Conservation (phyloP, 352 stramenopile species). For the Phytophthora fragariae region DNA sequence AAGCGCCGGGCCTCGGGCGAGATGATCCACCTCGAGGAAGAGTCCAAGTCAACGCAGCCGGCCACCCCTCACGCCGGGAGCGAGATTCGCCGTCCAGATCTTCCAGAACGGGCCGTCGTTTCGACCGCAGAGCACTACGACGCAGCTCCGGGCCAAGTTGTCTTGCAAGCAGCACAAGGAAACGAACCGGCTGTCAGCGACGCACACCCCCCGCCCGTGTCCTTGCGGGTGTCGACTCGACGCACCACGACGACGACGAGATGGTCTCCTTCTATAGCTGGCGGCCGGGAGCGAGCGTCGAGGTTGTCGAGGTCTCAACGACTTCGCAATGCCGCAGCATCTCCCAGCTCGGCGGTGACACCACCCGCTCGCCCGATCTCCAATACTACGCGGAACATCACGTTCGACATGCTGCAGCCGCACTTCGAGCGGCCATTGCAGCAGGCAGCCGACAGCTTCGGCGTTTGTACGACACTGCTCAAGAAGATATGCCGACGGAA, state of each 20-base stretch:
- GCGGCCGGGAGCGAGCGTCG: slow-evolving; percentile 1
- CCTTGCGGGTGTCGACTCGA: slow-evolving; percentile 29
- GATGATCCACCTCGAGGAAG: slow-evolving; percentile 25
- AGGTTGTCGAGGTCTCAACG: slow-evolving; percentile 10
- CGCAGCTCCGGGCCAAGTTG: not conserved
- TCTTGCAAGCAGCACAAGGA: not conserved
- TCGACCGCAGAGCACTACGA: slow-evolving; percentile 5
- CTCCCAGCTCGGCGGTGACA: not conserved
- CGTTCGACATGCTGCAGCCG: slow-evolving; percentile 58
- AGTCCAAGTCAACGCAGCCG: slow-evolving; percentile 18
- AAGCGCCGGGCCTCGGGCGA: slow-evolving; percentile 36
- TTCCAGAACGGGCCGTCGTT: slow-evolving; percentile 28
- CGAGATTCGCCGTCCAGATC: slow-evolving; percentile 29
- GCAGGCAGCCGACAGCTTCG: slow-evolving; percentile 60
- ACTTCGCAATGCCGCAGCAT: not conserved
- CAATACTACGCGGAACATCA: slow-evolving; percentile 62
- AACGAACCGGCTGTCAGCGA: slow-evolving; percentile 2
- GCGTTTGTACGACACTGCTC: slow-evolving; percentile 69
- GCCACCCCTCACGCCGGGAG: slow-evolving; percentile 5
- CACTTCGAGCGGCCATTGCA: slow-evolving; percentile 69
- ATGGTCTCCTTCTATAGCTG: slow-evolving; percentile 37
- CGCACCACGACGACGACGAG: slow-evolving; percentile 39
- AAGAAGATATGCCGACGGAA: slow-evolving; percentile 78
- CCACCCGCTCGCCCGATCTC: slow-evolving; percentile 39
- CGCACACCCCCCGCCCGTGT: not conserved